These are phyloP conservation scores for Trametopsis cervina DNA, from an alignment of 768 basidiomycete genomes.

Conservation along the genomic window DNA sequence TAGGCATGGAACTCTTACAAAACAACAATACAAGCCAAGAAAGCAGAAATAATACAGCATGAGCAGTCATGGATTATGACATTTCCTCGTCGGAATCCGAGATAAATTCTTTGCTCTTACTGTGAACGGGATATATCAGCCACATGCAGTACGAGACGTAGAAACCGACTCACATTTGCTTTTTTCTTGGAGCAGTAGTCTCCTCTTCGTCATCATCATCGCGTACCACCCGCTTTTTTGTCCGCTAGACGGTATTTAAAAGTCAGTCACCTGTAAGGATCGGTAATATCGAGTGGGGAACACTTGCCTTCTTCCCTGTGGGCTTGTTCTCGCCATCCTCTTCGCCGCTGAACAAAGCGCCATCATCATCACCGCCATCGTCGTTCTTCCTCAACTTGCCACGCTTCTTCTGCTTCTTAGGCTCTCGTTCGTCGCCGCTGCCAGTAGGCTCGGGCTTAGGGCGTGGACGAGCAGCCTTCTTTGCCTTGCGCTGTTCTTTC, in stretches of 20 bases:
- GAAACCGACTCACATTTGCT: conserved; percentile 49
- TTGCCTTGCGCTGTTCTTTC: conserved; percentile 46
- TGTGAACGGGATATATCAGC: conserved; percentile 23
- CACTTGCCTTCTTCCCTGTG: conserved; percentile 53
- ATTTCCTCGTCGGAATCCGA: conserved; percentile 86
- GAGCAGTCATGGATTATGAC: conserved; percentile 41
- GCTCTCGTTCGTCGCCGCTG: conserved; percentile 32
- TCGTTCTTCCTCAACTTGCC: conserved; percentile 60
- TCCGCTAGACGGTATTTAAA: conserved; percentile 25
- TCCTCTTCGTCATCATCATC: conserved; percentile 77
- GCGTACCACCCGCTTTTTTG: conserved; percentile 70
- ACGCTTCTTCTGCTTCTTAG: conserved; percentile 61
- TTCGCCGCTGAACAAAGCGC: conserved; percentile 63
- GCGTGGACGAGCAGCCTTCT: conserved; percentile 43
- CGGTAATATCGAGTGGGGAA: not conserved
- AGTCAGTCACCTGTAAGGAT: not conserved
- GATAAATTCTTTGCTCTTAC: conserved; percentile 86
- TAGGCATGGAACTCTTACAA: not conserved
- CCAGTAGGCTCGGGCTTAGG: conserved; percentile 37
- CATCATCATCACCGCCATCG: conserved; percentile 52
- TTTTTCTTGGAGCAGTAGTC: conserved; percentile 56
- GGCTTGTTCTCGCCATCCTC: conserved; percentile 58
- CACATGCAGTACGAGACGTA: not conserved
- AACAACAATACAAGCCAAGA: not conserved
- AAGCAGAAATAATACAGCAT: not conserved